Base-by-base conservation (phyloP, 2,329 filamentous ascomycete species). In the Phaeosphaeria sp. region DNA sequence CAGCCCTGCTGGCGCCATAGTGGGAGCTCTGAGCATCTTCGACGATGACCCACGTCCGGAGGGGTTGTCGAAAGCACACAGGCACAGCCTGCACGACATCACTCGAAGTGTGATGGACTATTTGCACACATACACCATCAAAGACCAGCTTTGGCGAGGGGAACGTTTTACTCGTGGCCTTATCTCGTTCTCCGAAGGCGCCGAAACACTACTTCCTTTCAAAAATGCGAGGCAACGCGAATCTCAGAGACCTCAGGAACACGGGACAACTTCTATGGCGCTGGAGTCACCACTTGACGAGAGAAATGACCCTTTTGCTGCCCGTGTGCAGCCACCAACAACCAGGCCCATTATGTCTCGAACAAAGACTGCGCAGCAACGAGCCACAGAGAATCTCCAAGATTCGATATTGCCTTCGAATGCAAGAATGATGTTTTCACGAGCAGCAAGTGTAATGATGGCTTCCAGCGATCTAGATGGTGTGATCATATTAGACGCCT, bases 401-500 rank as follows among this genome's bases (percentile, higher is more conserved):
- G 65, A 74, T 13, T 66, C 56, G 1, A 74, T 75, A 1, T 33
- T 76, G 15, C 73, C 74, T 1, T 40, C 36, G 1, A 67, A 74
- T 49, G 66, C 73, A 13, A 71, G 63, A 39, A 59, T 62, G 0
- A 74, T 76, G 72, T 76, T 76, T 51, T 62, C 67, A 0, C 65
- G 74, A 24, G 74, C 74, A 42, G 74, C 74, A 13, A 72, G 61
- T 44, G 61, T 76, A 4, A 72, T 77, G 55, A 63, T 69, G 52
- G 61, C 64, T 7, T 74, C 74, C 2, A 75, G 73, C 40, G 64
- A 69, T 25, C 50, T 75, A 1, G 74, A 76, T 25, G 74, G 74
- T 13, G 73, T 76, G 1, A 27, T 76, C 2, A 74, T 77, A 17
- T 60, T 77, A 1, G 74, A 76, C 44, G 74, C 74, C 4, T 74